Evolutionary conservation across 768 basidiomycete genomes (phyloP).

Genomic region (Tulasnella sp.): DNA sequence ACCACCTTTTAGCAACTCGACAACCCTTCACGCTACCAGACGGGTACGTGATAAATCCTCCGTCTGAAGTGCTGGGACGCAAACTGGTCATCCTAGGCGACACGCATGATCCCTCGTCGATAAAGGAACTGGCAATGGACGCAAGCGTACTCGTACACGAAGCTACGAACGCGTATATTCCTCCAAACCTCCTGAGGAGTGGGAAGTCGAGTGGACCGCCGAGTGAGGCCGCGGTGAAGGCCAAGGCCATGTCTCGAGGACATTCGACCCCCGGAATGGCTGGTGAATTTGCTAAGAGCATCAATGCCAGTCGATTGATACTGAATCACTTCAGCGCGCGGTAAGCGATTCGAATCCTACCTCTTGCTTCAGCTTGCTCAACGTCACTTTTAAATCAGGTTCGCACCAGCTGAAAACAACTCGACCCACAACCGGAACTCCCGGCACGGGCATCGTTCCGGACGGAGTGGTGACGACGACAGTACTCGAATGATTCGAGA

Average conservation of each 20-base stretch:
- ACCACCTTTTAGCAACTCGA: conserved; percentile 23
- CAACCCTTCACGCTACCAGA: conserved; percentile 29
- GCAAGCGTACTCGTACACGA: conserved; percentile 80
- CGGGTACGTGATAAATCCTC: conserved; percentile 28
- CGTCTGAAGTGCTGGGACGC: conserved; percentile 40
- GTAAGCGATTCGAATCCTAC: conserved; percentile 34
- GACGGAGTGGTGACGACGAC: conserved; percentile 1
- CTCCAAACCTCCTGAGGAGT: conserved; percentile 41
- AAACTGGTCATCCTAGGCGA: conserved; percentile 74
- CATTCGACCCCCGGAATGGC: conserved; percentile 78
- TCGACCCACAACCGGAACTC: background rate
- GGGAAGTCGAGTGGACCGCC: conserved; percentile 20
- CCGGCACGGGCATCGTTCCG: background rate
- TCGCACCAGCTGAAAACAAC: background rate
- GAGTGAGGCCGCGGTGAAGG: conserved; percentile 44
- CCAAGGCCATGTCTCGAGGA: conserved; percentile 54
- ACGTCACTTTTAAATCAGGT: background rate
- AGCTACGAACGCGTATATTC: conserved; percentile 68
- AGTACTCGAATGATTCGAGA: conserved; percentile 9
- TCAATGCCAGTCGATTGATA: conserved; percentile 53
- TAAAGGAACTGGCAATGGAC: conserved; percentile 55
- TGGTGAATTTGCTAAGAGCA: conserved; percentile 57
- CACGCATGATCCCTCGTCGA: conserved; percentile 52
- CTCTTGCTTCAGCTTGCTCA: background rate
- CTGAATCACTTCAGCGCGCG: conserved; percentile 72